Conservation (phyloP, 2,329 filamentous ascomycete species). For the Verticillium longisporum region DNA sequence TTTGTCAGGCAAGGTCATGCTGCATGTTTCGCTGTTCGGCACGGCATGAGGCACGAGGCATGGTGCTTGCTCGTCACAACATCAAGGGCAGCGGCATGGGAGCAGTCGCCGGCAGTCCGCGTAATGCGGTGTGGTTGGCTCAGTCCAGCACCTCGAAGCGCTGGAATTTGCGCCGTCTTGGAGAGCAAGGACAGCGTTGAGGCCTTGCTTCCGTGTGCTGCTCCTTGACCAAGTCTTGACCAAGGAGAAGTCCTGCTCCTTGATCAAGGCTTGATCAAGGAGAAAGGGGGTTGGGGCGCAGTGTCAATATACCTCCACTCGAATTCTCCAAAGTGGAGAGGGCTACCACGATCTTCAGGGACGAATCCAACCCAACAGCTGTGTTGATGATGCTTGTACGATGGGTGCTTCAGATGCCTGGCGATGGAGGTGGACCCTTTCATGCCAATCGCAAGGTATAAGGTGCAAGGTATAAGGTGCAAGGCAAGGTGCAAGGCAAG, state of each 20-base stretch:
- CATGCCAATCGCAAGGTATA: background rate
- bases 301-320: background rate
- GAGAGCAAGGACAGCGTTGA: background rate
- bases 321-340: background rate
- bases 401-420: background rate
- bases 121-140: background rate
- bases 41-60: background rate
- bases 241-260: background rate
- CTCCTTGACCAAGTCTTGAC: no score
- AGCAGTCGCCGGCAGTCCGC: background rate
- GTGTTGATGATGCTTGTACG: background rate
- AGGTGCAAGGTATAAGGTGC: background rate
- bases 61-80: background rate
- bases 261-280: background rate
- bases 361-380: background rate
- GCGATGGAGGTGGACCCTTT: background rate
- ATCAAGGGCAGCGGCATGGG: background rate
- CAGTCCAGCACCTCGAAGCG: background rate
- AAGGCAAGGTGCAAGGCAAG: background rate
- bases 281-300: background rate
- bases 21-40: background rate
- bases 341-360: background rate
- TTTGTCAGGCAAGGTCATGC: background rate
- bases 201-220: no score
- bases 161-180: background rate